Conservation (phyloP, 495 filamentous ascomycete species). For the Alectoria sarmentosa region DNA sequence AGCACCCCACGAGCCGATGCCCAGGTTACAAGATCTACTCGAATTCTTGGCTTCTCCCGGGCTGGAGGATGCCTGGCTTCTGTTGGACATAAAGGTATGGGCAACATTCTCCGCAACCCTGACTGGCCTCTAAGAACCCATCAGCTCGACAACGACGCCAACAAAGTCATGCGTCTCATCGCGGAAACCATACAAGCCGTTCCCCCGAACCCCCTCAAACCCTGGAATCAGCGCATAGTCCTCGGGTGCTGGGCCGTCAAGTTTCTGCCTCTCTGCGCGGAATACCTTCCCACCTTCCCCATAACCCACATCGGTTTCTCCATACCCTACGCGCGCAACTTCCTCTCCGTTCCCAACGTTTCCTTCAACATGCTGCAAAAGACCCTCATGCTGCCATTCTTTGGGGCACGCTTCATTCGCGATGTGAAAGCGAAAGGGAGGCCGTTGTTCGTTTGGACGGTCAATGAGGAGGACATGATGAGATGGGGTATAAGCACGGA, state of each 20-base stretch:
- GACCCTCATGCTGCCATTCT: conserved; percentile 52
- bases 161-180: conserved; percentile 58
- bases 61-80: conserved; percentile 61
- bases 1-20: conserved; percentile 63
- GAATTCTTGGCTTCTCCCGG: conserved; percentile 56
- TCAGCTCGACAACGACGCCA: conserved; percentile 61
- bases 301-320: conserved; percentile 70
- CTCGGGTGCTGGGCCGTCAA: conserved; percentile 72
- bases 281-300: conserved; percentile 59
- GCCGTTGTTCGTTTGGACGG: conserved; percentile 73
- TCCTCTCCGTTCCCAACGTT: conserved; percentile 53
- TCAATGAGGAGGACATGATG: conserved; percentile 70
- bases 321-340: conserved; percentile 58
- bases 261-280: conserved; percentile 51
- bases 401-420: conserved; percentile 55
- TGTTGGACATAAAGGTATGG: conserved; percentile 81
- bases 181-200: conserved; percentile 53
- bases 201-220: conserved; percentile 33
- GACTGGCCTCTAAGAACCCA: conserved; percentile 6
- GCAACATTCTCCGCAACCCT: not conserved
- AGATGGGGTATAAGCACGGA: conserved; percentile 53
- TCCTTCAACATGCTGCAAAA: conserved; percentile 69
- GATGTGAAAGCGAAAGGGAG: conserved; percentile 48
- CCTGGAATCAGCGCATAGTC: conserved; percentile 66
- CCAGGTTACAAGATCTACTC: conserved; percentile 68